Evolutionary conservation across 805 yeast species (phyloP), one percentile per base, ranked within the genome.

Genomic region (Sugiyamaella qingdaonensis): DNA sequence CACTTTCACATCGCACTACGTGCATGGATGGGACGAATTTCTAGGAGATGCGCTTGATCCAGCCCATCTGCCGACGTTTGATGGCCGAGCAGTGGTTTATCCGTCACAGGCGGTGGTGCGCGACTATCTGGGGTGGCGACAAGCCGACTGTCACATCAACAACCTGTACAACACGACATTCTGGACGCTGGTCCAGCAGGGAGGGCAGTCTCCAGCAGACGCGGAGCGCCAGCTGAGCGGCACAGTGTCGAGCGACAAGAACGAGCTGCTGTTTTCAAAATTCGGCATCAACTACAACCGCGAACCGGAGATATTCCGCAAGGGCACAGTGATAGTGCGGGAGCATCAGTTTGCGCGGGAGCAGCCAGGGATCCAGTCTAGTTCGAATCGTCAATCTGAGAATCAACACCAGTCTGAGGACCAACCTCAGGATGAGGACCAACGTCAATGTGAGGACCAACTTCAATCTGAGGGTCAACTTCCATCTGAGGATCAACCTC

Each of bases 81-180:
- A 94, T 68, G 90, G 95, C 0, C 73, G 99, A 46, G 95, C 95
- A 1, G 94, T 94, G 8, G 70, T 81, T 1, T 94, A 94, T 61
- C 99, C 99, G 0, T 80, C 77, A 51, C 58, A 73, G 14, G 62
- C 71, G 4, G 70, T 74, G 1, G 73, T 92, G 1, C 75, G 88
- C 52, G 98, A 92, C 67, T 94, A 94, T 65, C 78, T 94, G 58
- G 73, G 86, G 53, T 94, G 99, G 99, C 78, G 99, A 59, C 97
- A 88, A 65, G 98, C 85, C 1, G 99, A 94, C 66, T 94, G 78
- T 49, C 99, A 94, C 70, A 94, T 94, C 52, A 94, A 94, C 68
- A 94, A 94, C 67, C 70, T 94, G 55, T 94, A 92, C 73, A 94
- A 94, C 65, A 94, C 99, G 0, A 75, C 89, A 0, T 94, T 94